Base-by-base conservation (phyloP, 2,329 filamentous ascomycete species). In the Furcasterigmium furcatum region DNA sequence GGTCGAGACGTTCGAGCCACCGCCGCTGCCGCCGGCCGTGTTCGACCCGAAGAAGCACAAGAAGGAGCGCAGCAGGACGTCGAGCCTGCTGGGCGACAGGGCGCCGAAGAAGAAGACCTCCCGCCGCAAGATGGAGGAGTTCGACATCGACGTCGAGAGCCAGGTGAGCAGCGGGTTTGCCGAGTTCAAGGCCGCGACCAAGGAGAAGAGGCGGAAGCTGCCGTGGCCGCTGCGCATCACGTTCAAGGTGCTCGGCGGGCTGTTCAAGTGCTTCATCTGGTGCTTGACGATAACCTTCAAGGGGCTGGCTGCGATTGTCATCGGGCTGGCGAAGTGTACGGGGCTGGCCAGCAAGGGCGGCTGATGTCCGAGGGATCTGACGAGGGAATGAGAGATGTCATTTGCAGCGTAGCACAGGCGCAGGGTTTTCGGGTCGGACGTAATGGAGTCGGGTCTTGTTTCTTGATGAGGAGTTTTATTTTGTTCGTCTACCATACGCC, bases 71-170 rank as follows among this genome's bases (percentile, higher is more conserved):
- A 41, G 62, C 18, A 63, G 60, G 44, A 60, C 56, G 32, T 57
- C 61, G 43, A 59, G 62, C 39, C 57, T 58, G 39, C 65, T 24
- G 53, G 51, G 53, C 46, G 52, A 56, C 38, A 45, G 51, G 22
- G 40, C 47, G 5, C 44, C 49, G n/a, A 47, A 46, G 38, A 60
- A 56, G 55, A 65, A 62, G 53, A 9, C n/a, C n/a, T 16, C n/a
- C n/a, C 13, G 36, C 12, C 60, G 62, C 45, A 72, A 69, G 52
- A 71, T 79, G 57, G 77, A 83, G 52, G 73, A 77, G 54, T 77
- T 84, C 46, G 82, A 80, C 59, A 64, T 84, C 30, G 82, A 85
- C 52, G 60, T 85, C 5, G 82, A 84, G 63, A 85, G 80, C 57
- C 82, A 85, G 61, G 66, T 70, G 7, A 72, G 70, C 44, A 76